These are phyloP conservation scores for Penicillium cosmopolitanum DNA, from an alignment of 495 filamentous ascomycete genomes.

Conservation along the genomic window DNA sequence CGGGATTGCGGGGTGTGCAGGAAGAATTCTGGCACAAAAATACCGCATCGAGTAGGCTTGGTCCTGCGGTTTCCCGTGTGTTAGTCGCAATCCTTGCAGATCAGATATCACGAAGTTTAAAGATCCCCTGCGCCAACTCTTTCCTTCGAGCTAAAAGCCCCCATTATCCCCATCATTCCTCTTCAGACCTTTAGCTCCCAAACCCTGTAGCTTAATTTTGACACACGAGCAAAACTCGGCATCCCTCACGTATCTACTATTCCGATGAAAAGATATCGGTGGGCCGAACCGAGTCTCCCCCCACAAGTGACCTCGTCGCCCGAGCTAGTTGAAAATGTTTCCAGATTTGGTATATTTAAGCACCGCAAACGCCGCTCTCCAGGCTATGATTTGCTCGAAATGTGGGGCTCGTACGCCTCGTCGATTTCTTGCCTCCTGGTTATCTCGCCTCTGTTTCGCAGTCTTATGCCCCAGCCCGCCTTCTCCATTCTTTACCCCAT, in stretches of 20 bases:
- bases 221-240: not conserved
- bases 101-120: not conserved
- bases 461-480: slow-evolving; percentile 1
- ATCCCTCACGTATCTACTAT: slow-evolving; percentile 4
- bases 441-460: not conserved
- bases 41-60: slow-evolving; percentile 8
- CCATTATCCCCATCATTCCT: too few species aligned
- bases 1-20: slow-evolving; percentile 21
- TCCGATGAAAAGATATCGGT: slow-evolving; percentile 6
- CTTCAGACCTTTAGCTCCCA: too few species aligned
- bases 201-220: not conserved
- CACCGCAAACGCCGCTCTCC: not conserved
- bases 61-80: not conserved
- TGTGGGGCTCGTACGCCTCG: not conserved
- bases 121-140: not conserved
- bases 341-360: slow-evolving; percentile 19
- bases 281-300: slow-evolving; percentile 15
- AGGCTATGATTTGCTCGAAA: not conserved
- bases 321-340: slow-evolving; percentile 10
- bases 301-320: not conserved
- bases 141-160: too few species aligned
- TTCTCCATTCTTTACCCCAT: slow-evolving; percentile 14
- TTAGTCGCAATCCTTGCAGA: not conserved
- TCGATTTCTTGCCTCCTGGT: not conserved
- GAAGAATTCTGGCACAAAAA: slow-evolving; percentile 10